Base-by-base conservation (phyloP, 2,329 filamentous ascomycete species). In the Didymella keratinophila region DNA sequence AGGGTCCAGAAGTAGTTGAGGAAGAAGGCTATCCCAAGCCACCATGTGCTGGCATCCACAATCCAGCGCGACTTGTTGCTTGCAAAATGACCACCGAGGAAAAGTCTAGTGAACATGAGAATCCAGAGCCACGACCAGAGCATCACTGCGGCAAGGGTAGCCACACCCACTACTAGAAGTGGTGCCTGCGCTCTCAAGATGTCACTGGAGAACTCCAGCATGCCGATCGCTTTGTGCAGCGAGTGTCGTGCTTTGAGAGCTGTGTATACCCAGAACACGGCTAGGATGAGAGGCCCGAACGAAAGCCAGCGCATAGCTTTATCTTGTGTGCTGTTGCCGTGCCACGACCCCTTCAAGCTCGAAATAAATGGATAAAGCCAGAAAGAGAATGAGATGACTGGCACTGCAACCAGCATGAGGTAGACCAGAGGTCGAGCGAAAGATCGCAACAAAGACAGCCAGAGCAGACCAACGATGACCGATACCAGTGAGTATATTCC, bases 51-150 rank as follows among this genome's bases (percentile, higher is more conserved):
- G 18, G 90, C 81, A 71, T 92, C 90, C 71, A 98, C 92, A 70
- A 96, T 85, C 78, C 96, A 97, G 41, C 88, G 80, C 3, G 70
- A 71, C 37, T 67, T 69, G 56, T 64, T 68, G 60, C 78, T 80
- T 60, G 84, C 87, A 64, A 94, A 87, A 76, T 93, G 90, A 0
- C 95, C 95, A n/a, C 92, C 92, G 58, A 98, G 87, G 76, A 99
- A 99, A 58, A 98, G 89, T 43, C 93, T 86, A 8, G 93, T 94
- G 77, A 99, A 98, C 93, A 99, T 97, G 68, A 88, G 88, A 66
- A 98, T 87, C 95, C 95, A 99, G 7, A 91, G 77, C 95, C 95
- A 99, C 0, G 93, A 97, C 90, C 93, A 98, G 14, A 87, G 80
- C 10, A 97, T 90, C 42, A 96, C 89, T 25, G 88, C 81, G 7